A percentile compares a stretch with the other conserved stretches of the same genome.
Conservation (phyloP, 163 green algal species). For the Scenedesmus sp. region DNA sequence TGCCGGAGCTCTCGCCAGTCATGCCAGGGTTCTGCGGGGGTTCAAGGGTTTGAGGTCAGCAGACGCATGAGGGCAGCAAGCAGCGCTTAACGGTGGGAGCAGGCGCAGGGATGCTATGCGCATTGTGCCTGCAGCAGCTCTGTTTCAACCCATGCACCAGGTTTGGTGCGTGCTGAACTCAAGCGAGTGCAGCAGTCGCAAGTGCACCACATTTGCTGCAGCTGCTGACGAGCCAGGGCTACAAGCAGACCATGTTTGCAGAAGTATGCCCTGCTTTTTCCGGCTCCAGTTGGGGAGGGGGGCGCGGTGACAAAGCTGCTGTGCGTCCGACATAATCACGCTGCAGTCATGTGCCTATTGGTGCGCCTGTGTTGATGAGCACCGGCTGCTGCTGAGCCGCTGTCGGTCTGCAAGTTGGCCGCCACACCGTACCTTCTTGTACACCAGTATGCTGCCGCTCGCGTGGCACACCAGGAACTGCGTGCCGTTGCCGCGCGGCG, state of each 20-base stretch:
- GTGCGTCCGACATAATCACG: too few species aligned
- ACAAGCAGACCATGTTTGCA: not conserved
- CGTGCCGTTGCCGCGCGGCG: conserved; percentile 40
- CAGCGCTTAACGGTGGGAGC: not conserved
- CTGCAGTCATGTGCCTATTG: too few species aligned
- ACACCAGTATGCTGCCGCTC: conserved; percentile 46
- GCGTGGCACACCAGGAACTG: conserved; percentile 44
- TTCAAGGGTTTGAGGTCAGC: not conserved
- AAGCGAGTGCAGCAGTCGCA: not conserved
- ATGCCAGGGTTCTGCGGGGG: conserved; percentile 17
- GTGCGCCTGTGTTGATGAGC: too few species aligned
- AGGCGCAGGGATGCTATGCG: too few species aligned
- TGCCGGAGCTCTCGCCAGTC: conserved; percentile 35
- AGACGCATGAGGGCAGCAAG: not conserved
- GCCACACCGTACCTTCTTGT: conserved; percentile 45
- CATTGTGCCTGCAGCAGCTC: not conserved
- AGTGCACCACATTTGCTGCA: not conserved
- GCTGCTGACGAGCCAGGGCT: not conserved
- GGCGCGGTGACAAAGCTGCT: too few species aligned
- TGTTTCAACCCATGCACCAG: not conserved
- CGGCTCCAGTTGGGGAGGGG: too few species aligned
- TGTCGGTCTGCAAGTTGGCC: not conserved
- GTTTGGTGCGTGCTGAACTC: too few species aligned
- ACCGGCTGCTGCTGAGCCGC: not conserved
- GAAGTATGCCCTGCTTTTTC: not conserved